Conservation (phyloP, 331 rosid genomes). For the Telfairia occidentalis region DNA sequence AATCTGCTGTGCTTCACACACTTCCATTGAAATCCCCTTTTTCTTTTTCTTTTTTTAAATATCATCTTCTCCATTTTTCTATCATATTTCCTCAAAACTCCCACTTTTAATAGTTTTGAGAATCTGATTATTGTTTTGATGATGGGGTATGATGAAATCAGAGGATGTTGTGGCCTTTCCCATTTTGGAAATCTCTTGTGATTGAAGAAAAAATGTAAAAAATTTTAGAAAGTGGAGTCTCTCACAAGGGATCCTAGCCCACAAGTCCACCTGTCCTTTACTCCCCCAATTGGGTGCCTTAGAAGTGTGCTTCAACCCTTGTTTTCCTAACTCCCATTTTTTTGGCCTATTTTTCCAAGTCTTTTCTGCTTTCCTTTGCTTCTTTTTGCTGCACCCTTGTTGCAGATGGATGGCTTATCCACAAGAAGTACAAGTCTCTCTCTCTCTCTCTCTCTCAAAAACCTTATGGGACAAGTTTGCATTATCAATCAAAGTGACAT, state of each 20-base stretch:
- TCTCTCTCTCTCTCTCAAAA: neutral
- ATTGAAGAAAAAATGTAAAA: conserved; percentile 32
- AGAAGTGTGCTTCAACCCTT: conserved; percentile 37
- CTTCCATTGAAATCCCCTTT: conserved; percentile 15
- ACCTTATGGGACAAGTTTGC: too few species aligned
- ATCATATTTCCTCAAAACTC: neutral
- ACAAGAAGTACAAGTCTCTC: neutral
- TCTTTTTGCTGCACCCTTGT: neutral
- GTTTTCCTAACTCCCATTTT: conserved; percentile 17
- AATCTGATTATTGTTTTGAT: neutral
- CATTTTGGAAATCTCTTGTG: conserved; percentile 38
- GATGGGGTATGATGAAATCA: too few species aligned
- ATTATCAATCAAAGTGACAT: too few species aligned
- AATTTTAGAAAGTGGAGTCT: conserved; percentile 18
- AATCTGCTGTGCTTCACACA: conserved; percentile 49
- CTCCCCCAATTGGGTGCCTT: conserved; percentile 56
- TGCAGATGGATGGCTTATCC: neutral
- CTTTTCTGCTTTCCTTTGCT: neutral
- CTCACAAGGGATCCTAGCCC: conserved; percentile 25
- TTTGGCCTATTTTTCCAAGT: neutral
- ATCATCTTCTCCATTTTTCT: neutral
- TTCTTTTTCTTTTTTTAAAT: neutral
- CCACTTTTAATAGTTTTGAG: neutral
- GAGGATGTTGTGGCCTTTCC: conserved; percentile 15
- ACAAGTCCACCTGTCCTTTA: conserved; percentile 30